These are phyloP conservation scores for Didymella pomorum DNA, from an alignment of 2,329 filamentous ascomycete genomes.

Conservation along the genomic window DNA sequence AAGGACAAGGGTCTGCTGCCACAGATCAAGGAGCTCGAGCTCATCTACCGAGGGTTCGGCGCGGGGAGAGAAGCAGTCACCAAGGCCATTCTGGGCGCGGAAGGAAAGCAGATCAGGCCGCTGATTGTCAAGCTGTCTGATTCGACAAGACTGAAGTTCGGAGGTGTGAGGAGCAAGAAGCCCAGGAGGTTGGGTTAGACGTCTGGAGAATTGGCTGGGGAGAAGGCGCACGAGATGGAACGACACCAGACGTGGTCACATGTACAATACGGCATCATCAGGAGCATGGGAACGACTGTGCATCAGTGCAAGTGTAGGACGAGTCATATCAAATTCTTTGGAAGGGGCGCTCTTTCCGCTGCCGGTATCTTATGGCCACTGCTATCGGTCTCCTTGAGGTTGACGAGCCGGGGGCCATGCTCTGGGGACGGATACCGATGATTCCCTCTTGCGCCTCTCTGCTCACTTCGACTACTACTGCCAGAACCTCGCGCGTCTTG, in stretches of 20 bases:
- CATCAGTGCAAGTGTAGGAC: slow-evolving; percentile 13
- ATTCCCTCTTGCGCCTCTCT: slow-evolving; percentile 46
- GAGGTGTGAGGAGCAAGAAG: slow-evolving; percentile 85
- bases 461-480: slow-evolving; percentile 43
- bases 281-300: slow-evolving; percentile 22
- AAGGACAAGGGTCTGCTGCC: slow-evolving; percentile 80
- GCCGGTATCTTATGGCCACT: slow-evolving; percentile 54
- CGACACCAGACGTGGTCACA: slow-evolving; percentile 2
- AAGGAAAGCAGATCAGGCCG: slow-evolving; percentile 77
- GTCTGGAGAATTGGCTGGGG: slow-evolving; percentile 42
- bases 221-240: background rate
- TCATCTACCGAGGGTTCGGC: slow-evolving; percentile 86
- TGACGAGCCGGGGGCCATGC: slow-evolving; percentile 45
- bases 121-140: slow-evolving; percentile 85
- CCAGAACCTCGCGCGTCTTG: slow-evolving; percentile 42
- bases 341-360: slow-evolving; percentile 56
- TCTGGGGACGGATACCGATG: slow-evolving; percentile 40
- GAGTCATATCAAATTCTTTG: slow-evolving; percentile 48
- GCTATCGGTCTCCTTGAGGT: slow-evolving; percentile 53
- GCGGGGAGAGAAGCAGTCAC: slow-evolving; percentile 85
- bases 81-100: slow-evolving; percentile 86
- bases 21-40: slow-evolving; percentile 78
- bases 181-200: slow-evolving; percentile 77
- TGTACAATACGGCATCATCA: slow-evolving; percentile 37
- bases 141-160: slow-evolving; percentile 91